Evolutionary conservation across 2,329 filamentous ascomycete species (phyloP).

Genomic region (Cladobotryum mycophilum): DNA sequence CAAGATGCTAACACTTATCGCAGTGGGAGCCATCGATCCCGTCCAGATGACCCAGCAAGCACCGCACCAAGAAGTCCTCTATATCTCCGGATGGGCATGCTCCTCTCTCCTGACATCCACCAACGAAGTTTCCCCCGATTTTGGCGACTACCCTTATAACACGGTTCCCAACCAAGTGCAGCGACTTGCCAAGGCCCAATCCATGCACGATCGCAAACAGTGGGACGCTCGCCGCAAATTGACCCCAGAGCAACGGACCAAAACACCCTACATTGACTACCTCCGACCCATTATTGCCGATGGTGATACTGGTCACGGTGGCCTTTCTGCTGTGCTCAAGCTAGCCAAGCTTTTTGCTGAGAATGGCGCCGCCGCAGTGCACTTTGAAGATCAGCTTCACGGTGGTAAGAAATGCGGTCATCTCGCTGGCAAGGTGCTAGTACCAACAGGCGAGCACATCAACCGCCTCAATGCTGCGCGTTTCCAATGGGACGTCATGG

Average conservation of each 20-base stretch:
- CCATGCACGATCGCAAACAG: constrained; percentile 92
- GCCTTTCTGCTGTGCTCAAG: constrained; percentile 87
- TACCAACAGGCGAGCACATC: constrained; percentile 91
- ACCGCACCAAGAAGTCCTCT: constrained; percentile 89
- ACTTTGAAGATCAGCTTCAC: constrained; percentile 97
- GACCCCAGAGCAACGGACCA: constrained; percentile 62
- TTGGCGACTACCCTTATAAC: constrained; percentile 98
- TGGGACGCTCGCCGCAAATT: constrained; percentile 81
- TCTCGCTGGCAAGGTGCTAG: constrained; percentile 89
- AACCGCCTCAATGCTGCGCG: constrained; percentile 86
- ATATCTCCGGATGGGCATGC: constrained; percentile 96
- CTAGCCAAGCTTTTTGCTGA: constrained; percentile 96
- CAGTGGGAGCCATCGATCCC: constrained; percentile 97
- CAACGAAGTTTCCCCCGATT: constrained; percentile 95
- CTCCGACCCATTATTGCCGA: constrained; percentile 92
- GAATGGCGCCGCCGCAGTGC: constrained; percentile 90
- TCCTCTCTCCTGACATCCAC: constrained; percentile 88
- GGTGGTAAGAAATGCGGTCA: constrained; percentile 98
- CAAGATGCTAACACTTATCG: background rate
- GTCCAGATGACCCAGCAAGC: constrained; percentile 99
- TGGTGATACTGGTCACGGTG: constrained; percentile 92
- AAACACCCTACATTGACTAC: constrained; percentile 83
- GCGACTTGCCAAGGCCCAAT: constrained; percentile 90
- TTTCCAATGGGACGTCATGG: constrained; percentile 99
- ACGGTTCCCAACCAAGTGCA: constrained; percentile 98